Conservation (phyloP, 2,329 filamentous ascomycete species). For the Aspergillus pseudoglaucus region DNA sequence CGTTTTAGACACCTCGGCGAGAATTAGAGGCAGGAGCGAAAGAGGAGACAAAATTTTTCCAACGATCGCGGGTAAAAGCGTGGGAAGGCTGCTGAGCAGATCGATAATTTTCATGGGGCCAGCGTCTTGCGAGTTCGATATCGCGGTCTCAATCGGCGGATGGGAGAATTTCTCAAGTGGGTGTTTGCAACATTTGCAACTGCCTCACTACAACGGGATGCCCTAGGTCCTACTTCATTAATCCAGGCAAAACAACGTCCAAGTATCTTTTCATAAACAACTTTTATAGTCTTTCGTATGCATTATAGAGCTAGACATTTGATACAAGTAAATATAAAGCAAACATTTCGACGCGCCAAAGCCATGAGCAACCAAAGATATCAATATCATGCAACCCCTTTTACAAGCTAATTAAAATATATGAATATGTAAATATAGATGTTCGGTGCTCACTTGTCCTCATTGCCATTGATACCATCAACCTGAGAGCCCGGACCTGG, state of each 20-base stretch:
- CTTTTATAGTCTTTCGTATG: neutral
- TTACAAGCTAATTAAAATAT: neutral
- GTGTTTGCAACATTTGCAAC: slow-evolving; percentile 29
- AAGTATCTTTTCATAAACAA: too few relatives aligned
- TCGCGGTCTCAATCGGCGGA: neutral
- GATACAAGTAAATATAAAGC: neutral
- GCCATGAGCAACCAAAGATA: neutral
- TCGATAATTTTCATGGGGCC: neutral
- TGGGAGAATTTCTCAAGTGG: slow-evolving; percentile 22
- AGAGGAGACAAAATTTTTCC: neutral
- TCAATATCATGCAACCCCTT: neutral
- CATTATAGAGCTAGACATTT: neutral
- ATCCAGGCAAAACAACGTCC: too few relatives aligned
- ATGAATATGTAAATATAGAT: neutral
- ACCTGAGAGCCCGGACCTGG: slow-evolving; percentile 8
- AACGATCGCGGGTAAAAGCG: neutral
- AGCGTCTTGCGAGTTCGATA: neutral
- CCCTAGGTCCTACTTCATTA: too few relatives aligned
- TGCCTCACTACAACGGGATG: neutral
- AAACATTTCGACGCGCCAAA: neutral
- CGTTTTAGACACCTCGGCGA: neutral
- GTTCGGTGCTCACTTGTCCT: slow-evolving; percentile 1
- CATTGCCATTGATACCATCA: slow-evolving; percentile 12
- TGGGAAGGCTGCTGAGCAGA: neutral
- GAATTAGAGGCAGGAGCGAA: neutral